Evolutionary conservation across 805 yeast genomes (phyloP), one percentile per base, ranked within the genome.

Genomic region (Saturnispora ahearnii): DNA sequence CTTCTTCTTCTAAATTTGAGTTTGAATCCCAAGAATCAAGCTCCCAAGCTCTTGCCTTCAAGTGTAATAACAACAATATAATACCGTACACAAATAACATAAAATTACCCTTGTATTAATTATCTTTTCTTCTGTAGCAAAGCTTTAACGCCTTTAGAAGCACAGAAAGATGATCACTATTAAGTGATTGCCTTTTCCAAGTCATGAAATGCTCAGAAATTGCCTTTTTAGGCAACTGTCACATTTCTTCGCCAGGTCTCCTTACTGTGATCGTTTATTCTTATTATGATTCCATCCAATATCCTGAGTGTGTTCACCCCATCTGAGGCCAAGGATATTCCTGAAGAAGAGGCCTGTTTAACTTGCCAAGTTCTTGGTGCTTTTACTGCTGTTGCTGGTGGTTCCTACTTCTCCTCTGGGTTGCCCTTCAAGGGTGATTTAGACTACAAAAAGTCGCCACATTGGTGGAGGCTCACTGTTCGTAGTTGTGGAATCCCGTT

Each of bases 321-420:
- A 1, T 74, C 78, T 2, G 66, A 71, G 6, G 55, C 69, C 5
- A 54, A 74, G 10, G 63, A 76, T 26, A 58, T 75, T 12, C 58
- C 68, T 1, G 59, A 60, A 2, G 73, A 72, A 24, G 75, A 73
- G 52, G 81, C 76, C 55, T 86, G 95, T 59, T 55, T 82, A 1
- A 79, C 84, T 2, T 86, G 95, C 59, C 84, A 84, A 53, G 62
- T 79, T 1, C 77, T 83, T 70, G 83, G 84, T 42, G 73, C 87
- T 1, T 59, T 74, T 8, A 73, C 80, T 15, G 72, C 82, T 28
- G 51, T 82, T 1, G 78, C 71, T 4, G 82, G 82, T 4, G 95
- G 93, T 24, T 60, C 72, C 0, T 85, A 82, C 63, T 71, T 85
- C 51, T 71, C 74, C 15, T 67, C 81, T 18, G 84, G 86, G 1